These are phyloP conservation scores for Eucalyptus cladocalyx DNA, from an alignment of 345 rosid species.

Conservation along the genomic window DNA sequence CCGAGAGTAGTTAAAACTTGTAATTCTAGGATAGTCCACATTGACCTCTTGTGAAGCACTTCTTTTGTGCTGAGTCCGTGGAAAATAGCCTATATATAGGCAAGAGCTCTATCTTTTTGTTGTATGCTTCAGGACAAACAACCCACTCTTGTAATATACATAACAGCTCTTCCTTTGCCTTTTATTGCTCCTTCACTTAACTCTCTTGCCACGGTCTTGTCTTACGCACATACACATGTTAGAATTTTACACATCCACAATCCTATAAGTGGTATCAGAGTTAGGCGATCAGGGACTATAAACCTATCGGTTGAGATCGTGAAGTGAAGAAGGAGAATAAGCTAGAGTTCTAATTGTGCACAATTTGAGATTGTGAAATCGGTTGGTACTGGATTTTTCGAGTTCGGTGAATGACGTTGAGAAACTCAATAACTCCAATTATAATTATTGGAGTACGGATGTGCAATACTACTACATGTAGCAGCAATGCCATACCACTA, in stretches of 20 bases:
- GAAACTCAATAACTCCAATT: not conserved
- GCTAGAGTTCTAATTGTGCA: not conserved
- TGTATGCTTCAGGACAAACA: not conserved
- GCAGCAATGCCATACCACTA: not conserved
- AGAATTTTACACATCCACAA: not conserved
- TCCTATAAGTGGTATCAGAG: no score
- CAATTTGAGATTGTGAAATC: not conserved
- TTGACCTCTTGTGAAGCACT: not conserved
- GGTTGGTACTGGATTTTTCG: not conserved
- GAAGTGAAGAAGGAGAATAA: rapidly evolving
- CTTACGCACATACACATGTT: not conserved
- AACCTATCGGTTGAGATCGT: not conserved
- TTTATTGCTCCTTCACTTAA: not conserved
- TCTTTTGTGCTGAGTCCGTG: not conserved
- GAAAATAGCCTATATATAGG: not conserved
- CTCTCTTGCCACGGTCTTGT: not conserved
- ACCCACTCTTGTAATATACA: not conserved
- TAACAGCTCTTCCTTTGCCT: not conserved
- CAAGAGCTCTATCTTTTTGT: not conserved
- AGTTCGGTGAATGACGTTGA: rapidly evolving
- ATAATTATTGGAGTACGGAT: not conserved
- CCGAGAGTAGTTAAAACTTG: not conserved
- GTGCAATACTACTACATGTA: not conserved
- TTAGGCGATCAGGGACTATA: not conserved
- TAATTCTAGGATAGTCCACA: not conserved